These are phyloP conservation scores for Schizothecium vesticola DNA, from an alignment of 495 filamentous ascomycete species.

Conservation along the genomic window DNA sequence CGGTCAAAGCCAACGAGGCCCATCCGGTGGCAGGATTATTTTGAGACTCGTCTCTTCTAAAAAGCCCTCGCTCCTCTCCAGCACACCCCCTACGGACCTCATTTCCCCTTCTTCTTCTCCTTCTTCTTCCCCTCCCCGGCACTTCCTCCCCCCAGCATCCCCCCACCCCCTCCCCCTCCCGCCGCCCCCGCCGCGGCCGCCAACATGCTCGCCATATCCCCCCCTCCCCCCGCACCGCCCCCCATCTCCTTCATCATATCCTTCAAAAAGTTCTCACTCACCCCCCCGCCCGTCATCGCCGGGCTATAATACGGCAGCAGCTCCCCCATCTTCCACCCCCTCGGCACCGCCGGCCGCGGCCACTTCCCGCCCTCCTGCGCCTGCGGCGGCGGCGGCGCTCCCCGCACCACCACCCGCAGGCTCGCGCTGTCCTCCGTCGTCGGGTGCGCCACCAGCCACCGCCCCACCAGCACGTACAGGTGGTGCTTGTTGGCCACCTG, in stretches of 20 bases:
- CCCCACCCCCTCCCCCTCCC: conserved; percentile 23
- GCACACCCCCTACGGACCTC: not conserved
- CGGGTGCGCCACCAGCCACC: conserved; percentile 70
- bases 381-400: conserved; percentile 35
- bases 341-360: conserved; percentile 68
- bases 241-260: conserved; percentile 98
- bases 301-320: conserved; percentile 82
- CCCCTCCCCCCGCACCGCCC: conserved; percentile 39
- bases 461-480: conserved; percentile 69
- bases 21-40: not conserved
- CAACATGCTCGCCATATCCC: conserved; percentile 43
- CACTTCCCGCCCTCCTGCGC: conserved; percentile 56
- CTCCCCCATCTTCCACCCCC: conserved; percentile 85
- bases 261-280: conserved; percentile 93
- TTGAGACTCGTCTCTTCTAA: not conserved
- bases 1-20: too few relatives aligned
- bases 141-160: conserved; percentile 21
- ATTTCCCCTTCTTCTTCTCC: conserved; percentile 35
- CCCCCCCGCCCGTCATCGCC: conserved; percentile 86
- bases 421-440: conserved; percentile 60
- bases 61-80: not conserved
- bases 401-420: conserved; percentile 63
- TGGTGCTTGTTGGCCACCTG: conserved; percentile 83
- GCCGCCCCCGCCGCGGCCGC: conserved; percentile 31
- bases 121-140: conserved; percentile 46